Evolutionary conservation across 257 asterid species (phyloP).

Genomic region (Nicotiana attenuata): DNA sequence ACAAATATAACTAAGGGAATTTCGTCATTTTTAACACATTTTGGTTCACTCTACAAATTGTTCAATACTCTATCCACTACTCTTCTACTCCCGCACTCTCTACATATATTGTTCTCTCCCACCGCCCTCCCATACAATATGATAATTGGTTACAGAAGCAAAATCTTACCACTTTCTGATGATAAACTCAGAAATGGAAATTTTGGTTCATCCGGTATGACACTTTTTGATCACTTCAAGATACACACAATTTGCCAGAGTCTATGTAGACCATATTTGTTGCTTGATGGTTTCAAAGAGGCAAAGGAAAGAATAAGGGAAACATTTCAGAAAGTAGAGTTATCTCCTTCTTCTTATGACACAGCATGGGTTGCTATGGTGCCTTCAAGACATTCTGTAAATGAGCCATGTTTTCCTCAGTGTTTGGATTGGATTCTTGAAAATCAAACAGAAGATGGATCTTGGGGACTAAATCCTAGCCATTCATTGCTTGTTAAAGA

Average conservation of each 20-base stretch:
- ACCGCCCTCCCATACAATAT: no score
- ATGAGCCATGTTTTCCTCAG: not conserved
- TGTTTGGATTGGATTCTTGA: conserved; percentile 4
- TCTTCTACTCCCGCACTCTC: no score
- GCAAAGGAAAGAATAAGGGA: not conserved
- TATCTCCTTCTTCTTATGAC: not conserved
- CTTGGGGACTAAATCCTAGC: conserved; percentile 4
- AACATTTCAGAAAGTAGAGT: not conserved
- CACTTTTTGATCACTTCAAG: not conserved
- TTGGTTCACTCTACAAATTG: no score
- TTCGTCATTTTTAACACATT: no score
- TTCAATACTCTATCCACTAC: no score
- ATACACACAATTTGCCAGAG: no score
- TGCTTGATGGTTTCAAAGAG: not conserved
- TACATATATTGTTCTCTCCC: no score
- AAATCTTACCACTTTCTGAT: no score
- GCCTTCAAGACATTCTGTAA: not conserved
- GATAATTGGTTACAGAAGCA: no score
- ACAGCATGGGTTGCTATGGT: not conserved
- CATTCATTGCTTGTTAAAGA: conserved; percentile 5
- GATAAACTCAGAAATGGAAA: no score
- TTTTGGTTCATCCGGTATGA: not conserved
- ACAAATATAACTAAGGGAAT: no score
- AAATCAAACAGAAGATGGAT: not conserved
- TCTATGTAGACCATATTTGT: not conserved